Evolutionary conservation across 2,329 filamentous ascomycete genomes (phyloP).

Genomic region (Diaporthe batatas): DNA sequence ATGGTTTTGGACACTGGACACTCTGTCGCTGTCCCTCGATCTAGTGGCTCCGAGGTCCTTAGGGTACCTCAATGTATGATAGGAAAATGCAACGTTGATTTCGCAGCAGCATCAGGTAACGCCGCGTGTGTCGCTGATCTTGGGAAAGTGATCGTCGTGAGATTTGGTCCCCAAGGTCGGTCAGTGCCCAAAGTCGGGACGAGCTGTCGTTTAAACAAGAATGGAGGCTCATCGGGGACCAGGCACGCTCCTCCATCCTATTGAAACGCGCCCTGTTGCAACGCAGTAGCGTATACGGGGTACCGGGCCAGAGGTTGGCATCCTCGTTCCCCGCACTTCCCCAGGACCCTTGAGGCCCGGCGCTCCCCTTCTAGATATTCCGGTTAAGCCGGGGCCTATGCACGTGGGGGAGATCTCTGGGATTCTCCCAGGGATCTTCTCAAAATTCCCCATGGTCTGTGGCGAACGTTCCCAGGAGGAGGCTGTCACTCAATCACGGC

Average conservation of each 20-base stretch:
- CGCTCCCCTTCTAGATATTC: neutral
- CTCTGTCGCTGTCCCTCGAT: neutral
- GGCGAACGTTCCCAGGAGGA: neutral
- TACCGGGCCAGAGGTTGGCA: neutral
- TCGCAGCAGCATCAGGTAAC: neutral
- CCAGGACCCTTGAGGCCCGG: neutral
- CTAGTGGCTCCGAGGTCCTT: neutral
- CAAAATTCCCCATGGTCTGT: neutral
- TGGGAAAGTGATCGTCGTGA: neutral
- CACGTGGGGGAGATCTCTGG: neutral
- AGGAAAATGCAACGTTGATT: slow-evolving; percentile 1
- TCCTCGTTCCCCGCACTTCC: slow-evolving; percentile 31
- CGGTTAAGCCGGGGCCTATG: neutral
- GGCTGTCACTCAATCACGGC: neutral
- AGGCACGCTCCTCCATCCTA: neutral
- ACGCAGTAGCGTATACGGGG: slow-evolving; percentile 9
- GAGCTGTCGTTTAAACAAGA: slow-evolving; percentile 20
- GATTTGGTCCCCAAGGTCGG: neutral
- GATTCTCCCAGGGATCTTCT: neutral
- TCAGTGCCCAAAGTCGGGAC: neutral
- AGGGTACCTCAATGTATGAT: neutral
- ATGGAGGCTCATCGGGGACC: slow-evolving; percentile 12
- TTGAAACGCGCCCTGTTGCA: slow-evolving; percentile 12
- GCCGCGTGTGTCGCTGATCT: neutral
- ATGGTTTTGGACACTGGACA: neutral